A percentile compares a stretch with the other conserved stretches of the same genome.
Evolutionary conservation across 2,329 filamentous ascomycete genomes (phyloP).

Genomic region (Pyrenophora seminiperda): DNA sequence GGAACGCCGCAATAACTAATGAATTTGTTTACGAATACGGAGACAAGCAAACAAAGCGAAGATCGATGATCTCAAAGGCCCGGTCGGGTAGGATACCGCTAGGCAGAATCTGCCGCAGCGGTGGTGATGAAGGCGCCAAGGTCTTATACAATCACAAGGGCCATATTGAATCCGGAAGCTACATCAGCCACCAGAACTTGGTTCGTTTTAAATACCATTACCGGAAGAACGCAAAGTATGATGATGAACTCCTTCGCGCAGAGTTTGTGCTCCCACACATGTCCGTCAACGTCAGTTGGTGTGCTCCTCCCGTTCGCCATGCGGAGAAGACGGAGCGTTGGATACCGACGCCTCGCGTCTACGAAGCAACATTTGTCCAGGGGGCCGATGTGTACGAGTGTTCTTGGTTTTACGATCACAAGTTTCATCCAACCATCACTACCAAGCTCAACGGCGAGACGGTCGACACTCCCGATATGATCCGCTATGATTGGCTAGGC

Average conservation of each 20-base stretch:
- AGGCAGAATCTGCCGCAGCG: slow-evolving; percentile 53
- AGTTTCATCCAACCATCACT: slow-evolving; percentile 48
- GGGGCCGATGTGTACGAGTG: slow-evolving; percentile 59
- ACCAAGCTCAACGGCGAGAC: slow-evolving; percentile 56
- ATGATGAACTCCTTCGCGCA: slow-evolving; percentile 61
- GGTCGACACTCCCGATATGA: slow-evolving; percentile 61
- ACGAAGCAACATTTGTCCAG: slow-evolving; percentile 60
- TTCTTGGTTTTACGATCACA: slow-evolving; percentile 51
- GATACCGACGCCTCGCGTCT: slow-evolving; percentile 62
- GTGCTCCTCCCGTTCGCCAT: slow-evolving; percentile 56
- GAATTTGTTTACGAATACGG: slow-evolving; percentile 58
- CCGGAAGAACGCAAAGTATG: slow-evolving; percentile 59
- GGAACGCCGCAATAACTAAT: slow-evolving; percentile 51
- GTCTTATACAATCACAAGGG: slow-evolving; percentile 60
- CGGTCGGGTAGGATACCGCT: slow-evolving; percentile 46
- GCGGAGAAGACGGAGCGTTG: slow-evolving; percentile 59
- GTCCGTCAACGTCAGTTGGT: slow-evolving; percentile 61
- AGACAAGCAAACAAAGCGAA: slow-evolving; percentile 33
- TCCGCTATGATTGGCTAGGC: slow-evolving; percentile 53
- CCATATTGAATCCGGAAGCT: slow-evolving; percentile 59
- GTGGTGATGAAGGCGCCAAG: slow-evolving; percentile 53
- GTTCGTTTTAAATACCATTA: slow-evolving; percentile 62
- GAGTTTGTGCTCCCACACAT: slow-evolving; percentile 61
- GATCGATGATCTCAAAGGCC: slow-evolving; percentile 48
- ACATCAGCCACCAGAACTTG: slow-evolving; percentile 58